phyloP scores from a whole-genome alignment of 1,139 yeast genomes.

The Candida pseudoviswanathii region DNA sequence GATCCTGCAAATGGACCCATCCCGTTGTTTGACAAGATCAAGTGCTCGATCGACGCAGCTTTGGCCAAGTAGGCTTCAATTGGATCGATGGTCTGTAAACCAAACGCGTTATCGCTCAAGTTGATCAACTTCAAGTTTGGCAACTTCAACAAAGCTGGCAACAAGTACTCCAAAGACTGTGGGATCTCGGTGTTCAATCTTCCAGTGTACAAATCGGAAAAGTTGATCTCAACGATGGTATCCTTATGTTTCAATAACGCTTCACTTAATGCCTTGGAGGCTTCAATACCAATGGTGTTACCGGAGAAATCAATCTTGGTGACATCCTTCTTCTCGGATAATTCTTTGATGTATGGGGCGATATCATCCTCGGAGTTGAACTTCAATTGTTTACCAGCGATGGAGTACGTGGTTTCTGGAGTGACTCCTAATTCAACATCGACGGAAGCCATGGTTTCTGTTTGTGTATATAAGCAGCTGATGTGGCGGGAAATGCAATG shows the following conservation, averaged over 20 bases:
- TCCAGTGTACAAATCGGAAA: conserved; percentile 93
- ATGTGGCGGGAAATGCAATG: not conserved
- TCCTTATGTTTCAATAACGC: conserved; percentile 53
- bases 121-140: conserved; percentile 72
- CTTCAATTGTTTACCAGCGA: conserved; percentile 78
- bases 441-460: conserved; percentile 24
- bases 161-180: conserved; percentile 66
- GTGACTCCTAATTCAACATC: conserved; percentile 33
- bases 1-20: conserved; percentile 98
- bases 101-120: conserved; percentile 94
- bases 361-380: conserved; percentile 76
- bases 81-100: conserved; percentile 91
- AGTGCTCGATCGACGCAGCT: conserved; percentile 80
- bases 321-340: conserved; percentile 41
- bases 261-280: conserved; percentile 71
- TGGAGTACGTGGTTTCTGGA: conserved; percentile 47
- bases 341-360: conserved; percentile 59
- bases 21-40: conserved; percentile 90
- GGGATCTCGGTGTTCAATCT: conserved; percentile 95
- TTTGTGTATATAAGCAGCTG: not conserved
- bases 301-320: conserved; percentile 81
- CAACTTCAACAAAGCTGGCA: conserved; percentile 72
- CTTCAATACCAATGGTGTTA: conserved; percentile 91
- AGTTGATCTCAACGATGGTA: conserved; percentile 65
- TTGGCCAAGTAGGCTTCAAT: conserved; percentile 75